These are phyloP conservation scores for Meyerozyma athensensis DNA, from an alignment of 1,139 yeast genomes.

Conservation along the genomic window DNA sequence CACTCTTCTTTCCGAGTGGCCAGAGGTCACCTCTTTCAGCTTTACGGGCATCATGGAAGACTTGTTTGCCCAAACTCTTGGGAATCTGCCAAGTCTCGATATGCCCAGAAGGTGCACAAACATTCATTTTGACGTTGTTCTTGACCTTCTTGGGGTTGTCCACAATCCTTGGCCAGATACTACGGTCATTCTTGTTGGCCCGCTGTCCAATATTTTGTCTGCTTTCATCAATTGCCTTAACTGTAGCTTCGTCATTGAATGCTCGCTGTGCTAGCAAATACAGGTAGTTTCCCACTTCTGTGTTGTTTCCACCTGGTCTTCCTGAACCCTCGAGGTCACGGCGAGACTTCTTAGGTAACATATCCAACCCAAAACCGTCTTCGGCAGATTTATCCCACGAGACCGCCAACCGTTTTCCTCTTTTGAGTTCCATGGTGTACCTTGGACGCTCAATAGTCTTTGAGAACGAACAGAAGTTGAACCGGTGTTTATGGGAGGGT, in stretches of 20 bases:
- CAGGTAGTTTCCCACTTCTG: slow-evolving; percentile 71
- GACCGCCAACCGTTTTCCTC: slow-evolving; percentile 70
- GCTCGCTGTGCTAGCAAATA: slow-evolving; percentile 72
- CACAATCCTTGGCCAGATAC: slow-evolving; percentile 71
- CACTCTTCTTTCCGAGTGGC: slow-evolving; percentile 75
- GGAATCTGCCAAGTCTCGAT: slow-evolving; percentile 87
- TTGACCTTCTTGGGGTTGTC: slow-evolving; percentile 71
- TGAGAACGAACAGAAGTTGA: slow-evolving; percentile 73
- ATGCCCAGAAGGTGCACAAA: slow-evolving; percentile 75
- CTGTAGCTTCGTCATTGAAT: slow-evolving; percentile 26
- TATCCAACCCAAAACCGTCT: slow-evolving; percentile 48
- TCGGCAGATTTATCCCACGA: slow-evolving; percentile 60
- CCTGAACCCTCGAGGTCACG: slow-evolving; percentile 53
- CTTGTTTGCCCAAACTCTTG: slow-evolving; percentile 68
- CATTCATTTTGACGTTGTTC: slow-evolving; percentile 75
- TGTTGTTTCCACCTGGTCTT: slow-evolving; percentile 66
- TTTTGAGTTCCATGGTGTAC: slow-evolving; percentile 73
- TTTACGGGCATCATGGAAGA: slow-evolving; percentile 88
- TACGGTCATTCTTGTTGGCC: slow-evolving; percentile 22
- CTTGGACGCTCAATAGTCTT: slow-evolving; percentile 74
- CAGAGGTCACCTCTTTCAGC: slow-evolving; percentile 82
- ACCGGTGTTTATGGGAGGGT: slow-evolving; percentile 55
- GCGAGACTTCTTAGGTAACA: slow-evolving; percentile 21
- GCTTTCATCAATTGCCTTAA: slow-evolving; percentile 30
- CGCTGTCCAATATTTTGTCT: slow-evolving; percentile 27